Percentiles rank a stretch among this genome's conserved stretches.
Evolutionary conservation across 345 rosid genomes (phyloP).

Genomic region (Murraya paniculata): DNA sequence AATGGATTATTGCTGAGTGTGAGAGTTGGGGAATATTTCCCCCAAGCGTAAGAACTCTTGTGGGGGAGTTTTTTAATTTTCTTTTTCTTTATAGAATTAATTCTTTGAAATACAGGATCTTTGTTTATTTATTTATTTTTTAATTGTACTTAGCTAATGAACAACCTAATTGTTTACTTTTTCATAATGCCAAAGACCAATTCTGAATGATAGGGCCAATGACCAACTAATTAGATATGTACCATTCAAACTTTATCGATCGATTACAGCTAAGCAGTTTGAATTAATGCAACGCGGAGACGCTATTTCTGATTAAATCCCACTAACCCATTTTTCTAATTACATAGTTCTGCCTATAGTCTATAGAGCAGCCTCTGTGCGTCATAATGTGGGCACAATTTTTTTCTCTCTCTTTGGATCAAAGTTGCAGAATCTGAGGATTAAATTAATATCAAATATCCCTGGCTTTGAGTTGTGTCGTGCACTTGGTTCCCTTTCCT

Average conservation of each 20-base stretch:
- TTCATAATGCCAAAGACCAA: conserved; percentile 7
- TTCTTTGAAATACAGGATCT: conserved; percentile 20
- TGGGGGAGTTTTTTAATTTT: background rate
- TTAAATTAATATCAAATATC: background rate
- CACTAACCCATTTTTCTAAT: background rate
- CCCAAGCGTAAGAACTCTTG: background rate
- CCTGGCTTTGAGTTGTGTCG: background rate
- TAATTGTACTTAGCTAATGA: background rate
- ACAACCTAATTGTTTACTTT: background rate
- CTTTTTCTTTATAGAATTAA: background rate
- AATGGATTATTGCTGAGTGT: background rate
- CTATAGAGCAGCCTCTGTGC: background rate
- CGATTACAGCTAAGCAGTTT: conserved; percentile 23
- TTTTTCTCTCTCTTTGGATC: background rate
- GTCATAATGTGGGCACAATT: background rate
- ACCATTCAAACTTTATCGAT: conserved; percentile 12
- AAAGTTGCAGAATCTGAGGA: background rate
- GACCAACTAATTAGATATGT: background rate
- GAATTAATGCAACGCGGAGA: conserved; percentile 12
- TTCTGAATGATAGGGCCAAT: background rate
- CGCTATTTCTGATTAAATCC: background rate
- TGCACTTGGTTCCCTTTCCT: background rate
- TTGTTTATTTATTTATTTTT: background rate
- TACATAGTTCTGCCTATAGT: background rate
- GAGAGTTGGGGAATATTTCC: background rate